These are phyloP conservation scores for Periconia digitata DNA, from an alignment of 2,329 filamentous ascomycete species.

Conservation along the genomic window DNA sequence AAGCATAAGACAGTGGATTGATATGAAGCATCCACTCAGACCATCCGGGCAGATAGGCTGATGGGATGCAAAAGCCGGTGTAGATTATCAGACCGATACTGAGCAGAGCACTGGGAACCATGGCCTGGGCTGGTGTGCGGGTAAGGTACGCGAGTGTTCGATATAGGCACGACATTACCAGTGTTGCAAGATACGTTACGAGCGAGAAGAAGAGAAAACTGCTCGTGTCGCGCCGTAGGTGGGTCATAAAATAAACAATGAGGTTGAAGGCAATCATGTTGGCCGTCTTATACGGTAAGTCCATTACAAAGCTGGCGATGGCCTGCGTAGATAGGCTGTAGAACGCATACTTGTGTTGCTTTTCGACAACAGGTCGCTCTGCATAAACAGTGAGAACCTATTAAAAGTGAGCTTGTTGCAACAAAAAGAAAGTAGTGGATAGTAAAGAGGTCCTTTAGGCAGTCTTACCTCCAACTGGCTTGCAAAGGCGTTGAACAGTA, in stretches of 20 bases:
- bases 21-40: conserved; percentile 62
- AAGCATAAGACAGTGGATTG: conserved; percentile 73
- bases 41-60: conserved; percentile 54
- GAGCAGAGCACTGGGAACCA: conserved; percentile 48
- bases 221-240: conserved; percentile 42
- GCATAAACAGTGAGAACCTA: conserved; percentile 76
- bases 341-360: conserved; percentile 78
- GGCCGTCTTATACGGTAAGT: conserved; percentile 49
- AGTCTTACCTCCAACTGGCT: conserved; percentile 7
- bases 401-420: not conserved
- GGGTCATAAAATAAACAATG: conserved; percentile 49
- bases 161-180: conserved; percentile 42
- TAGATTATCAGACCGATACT: conserved; percentile 47
- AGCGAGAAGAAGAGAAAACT: conserved; percentile 47
- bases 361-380: conserved; percentile 86
- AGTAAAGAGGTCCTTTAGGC: too few species aligned
- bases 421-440: conserved; percentile 38
- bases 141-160: conserved; percentile 59
- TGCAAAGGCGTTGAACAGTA: conserved; percentile 57
- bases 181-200: conserved; percentile 32
- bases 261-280: conserved; percentile 45
- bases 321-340: conserved; percentile 86
- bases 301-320: conserved; percentile 48
- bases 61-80: conserved; percentile 67
- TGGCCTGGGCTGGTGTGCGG: conserved; percentile 56